A percentile compares a stretch with the other conserved stretches of the same genome.
These are phyloP conservation scores for Phaseolus coccineus DNA, from an alignment of 331 rosid species.

Conservation along the genomic window DNA sequence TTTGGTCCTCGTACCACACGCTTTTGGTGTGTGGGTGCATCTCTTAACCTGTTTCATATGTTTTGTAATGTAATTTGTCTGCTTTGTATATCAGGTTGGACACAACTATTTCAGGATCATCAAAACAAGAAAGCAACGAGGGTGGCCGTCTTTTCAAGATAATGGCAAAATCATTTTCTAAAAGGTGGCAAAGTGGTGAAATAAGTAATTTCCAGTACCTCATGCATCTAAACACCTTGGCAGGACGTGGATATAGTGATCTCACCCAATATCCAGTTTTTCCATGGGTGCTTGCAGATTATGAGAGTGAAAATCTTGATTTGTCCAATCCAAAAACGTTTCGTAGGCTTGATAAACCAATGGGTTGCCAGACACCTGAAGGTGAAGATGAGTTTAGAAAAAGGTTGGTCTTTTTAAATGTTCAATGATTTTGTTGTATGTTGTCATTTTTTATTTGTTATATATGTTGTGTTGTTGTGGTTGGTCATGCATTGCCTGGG, in stretches of 20 bases:
- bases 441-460: neutral
- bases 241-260: slow-evolving; percentile 99
- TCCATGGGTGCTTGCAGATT: slow-evolving; percentile 98
- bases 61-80: slow-evolving; percentile 36
- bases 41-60: neutral
- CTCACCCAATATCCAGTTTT: slow-evolving; percentile 99
- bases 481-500: slow-evolving; percentile 12
- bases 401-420: slow-evolving; percentile 64
- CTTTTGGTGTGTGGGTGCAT: neutral
- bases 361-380: slow-evolving; percentile 99
- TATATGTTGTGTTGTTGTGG: slow-evolving; percentile 19
- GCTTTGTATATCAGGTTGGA: slow-evolving; percentile 82
- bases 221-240: slow-evolving; percentile 99
- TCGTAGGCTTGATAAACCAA: slow-evolving; percentile 87
- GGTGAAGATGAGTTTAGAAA: slow-evolving; percentile 96
- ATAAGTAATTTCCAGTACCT: slow-evolving; percentile 99
- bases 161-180: slow-evolving; percentile 94
- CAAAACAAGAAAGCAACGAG: slow-evolving; percentile 91
- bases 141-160: slow-evolving; percentile 95
- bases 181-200: slow-evolving; percentile 99
- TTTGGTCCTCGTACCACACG: neutral
- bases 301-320: slow-evolving; percentile 89
- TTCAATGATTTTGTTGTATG: slow-evolving; percentile 22
- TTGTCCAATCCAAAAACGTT: slow-evolving; percentile 81
- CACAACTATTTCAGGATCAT: slow-evolving; percentile 96